Base-by-base conservation (phyloP, 1,284 basidiomycete genomes). In the Trichosporon asahii region DNA sequence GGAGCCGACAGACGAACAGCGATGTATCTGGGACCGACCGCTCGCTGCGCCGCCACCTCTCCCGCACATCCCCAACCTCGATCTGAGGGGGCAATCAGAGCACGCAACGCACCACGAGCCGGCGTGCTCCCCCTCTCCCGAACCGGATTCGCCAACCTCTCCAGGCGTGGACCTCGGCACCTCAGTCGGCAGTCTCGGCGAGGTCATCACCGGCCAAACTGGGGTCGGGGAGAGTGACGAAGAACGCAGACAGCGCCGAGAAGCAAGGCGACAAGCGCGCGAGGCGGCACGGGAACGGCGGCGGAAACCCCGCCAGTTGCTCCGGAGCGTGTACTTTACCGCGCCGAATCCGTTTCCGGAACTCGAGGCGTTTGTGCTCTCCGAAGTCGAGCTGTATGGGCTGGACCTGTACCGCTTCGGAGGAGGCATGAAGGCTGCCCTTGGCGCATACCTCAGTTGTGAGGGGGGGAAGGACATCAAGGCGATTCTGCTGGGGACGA, bases 401-500 rank as follows among this genome's bases (percentile, higher is more conserved):
- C 87, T 99, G 70, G 89, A 92, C 69, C 84, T 99, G 18, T 91
- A 90, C 77, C 88, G 88, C 23, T 91, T 91, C 14, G 88, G 89
- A 6, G 90, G 91, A 49, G 89, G 89, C 1, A 98, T 99, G 94
- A 90, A 90, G 74, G 85, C 87, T 63, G 95, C 92, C 4, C 84
- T 99, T 21, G 85, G 88, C 70, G 83, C 86, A 35, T 99, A 97
- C 85, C 89, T 94, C 79, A 84, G 84, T 33, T 64, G 84, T 71
- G 69, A 68, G 21, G 74, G 77, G 12, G 81, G 80, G 4, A 73
- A 78, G 72, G 83, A 80, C 1, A 79, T 96, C 61, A 87, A 87
- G 64, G 94, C 92, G 1, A 93, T 98, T 27, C 84, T 99, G 40
- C 89, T 99, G 55, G 96, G 96, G 1, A 97, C 94, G 3, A 85